Base-by-base conservation (phyloP, 2,329 filamentous ascomycete genomes). In the Cryoendolithus antarcticus region DNA sequence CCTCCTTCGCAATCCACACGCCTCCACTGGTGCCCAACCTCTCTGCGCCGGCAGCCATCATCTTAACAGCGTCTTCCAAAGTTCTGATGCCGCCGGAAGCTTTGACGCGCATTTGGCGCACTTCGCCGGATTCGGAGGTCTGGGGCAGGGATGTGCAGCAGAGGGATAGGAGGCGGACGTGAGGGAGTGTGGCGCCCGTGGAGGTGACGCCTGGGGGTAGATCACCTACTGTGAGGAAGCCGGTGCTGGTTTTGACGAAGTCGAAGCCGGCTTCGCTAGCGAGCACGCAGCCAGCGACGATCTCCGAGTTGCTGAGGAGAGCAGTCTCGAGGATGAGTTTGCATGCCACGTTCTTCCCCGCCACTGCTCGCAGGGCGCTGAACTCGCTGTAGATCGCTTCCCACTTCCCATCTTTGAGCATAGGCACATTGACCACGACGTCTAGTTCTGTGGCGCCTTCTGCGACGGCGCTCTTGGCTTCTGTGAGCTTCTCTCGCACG, bases 251-350 rank as follows among this genome's bases (percentile, higher is more conserved):
- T 59, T 77, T 77, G 44, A 78, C 68, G 45, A 67, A 77, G 47
- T 77, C 71, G 35, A 71, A 70, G 4, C 64, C 64, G 2, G 73
- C 72, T 28, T 66, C 61, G 10, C 64, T 66, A 2, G 69, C 66
- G 31, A 77, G 60, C 13, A 69, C 62, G 11, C 65, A 66, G 0
- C 65, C 73, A 1, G 71, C 71, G 28, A 76, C 62, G 39, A 76
- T 67, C 44, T 76, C 63, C 4, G 60, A 49, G 4, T 52, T 45
- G 2, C 51, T 54, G 11, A 77, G 60, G 49, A 72, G 67, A 1
- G 68, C 69, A 6, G 73, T 75, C 52, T 77, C 74, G 37, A 77
- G 55, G 45, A 77, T 78, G 34, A 76, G 65, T 53, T 78, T 77
- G 31, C 71, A 48, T 13, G 62, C 57, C 2, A 62, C 53, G 0